Base-by-base conservation (phyloP, 768 basidiomycete genomes). In the Candolleomyces efflorescens region DNA sequence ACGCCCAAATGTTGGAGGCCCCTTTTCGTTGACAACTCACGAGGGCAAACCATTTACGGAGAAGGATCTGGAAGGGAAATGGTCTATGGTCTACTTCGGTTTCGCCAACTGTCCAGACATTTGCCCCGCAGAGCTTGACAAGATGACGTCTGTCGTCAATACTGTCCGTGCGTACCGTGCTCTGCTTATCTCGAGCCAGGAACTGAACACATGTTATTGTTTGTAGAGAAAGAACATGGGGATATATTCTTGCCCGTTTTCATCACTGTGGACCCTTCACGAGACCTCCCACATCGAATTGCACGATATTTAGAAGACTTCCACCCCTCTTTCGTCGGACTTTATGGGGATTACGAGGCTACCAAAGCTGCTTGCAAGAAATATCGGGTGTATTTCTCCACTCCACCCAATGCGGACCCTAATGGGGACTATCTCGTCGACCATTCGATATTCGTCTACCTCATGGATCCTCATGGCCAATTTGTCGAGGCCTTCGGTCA, bases 61-160 rank as follows among this genome's bases (percentile, higher is more conserved):
- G 46, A 74, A 89, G 55, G 83, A 96, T 66, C 75, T 98, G 47
- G 71, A 89, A 23, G 95, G 94, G 37, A 90, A 91, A 75, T 98
- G 92, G 92, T 89, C 81, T n/a, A 74, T 92, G 59, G 81, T 92
- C 47, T 92, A 98, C 75, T 99, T 99, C 73, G 97, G 97, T n/a
- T 99, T 98, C 77, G 95, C 96, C 27, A 96, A 99, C 72, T 99
- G 97, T 72, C 96, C 97, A 5, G 97, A 99, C 72, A 98, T 99
- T 54, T 99, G 97, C 68, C 97, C 97, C 1, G 92, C 95, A 55
- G 96, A 98, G 73, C 79, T 99, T 26, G 97, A 99, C 77, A 98
- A 98, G 77, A 85, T 98, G 75, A 85, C 89, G 12, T 78, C 73
- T 0, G 86, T 94, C 17, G 78, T 98, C 44, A 79, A 88, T 32